Percentiles rank a stretch among this genome's conserved stretches.
Conservation (phyloP, 768 basidiomycete species). For the Phanerochaete carnosa region DNA sequence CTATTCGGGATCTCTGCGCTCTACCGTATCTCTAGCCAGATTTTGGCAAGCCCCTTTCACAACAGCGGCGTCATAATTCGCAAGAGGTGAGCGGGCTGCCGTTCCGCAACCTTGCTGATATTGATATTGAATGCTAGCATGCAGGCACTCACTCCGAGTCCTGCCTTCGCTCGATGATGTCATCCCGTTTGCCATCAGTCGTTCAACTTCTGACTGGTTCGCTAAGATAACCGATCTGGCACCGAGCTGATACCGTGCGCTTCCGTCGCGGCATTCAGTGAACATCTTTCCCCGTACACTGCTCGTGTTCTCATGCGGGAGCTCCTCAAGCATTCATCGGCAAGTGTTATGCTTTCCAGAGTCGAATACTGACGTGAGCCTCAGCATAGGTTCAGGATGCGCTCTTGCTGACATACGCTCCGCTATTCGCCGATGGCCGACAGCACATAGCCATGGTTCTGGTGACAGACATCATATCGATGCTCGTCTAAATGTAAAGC, state of each 20-base stretch:
- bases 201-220: background rate
- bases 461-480: background rate
- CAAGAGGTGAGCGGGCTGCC: background rate
- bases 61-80: background rate
- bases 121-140: background rate
- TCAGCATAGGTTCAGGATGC: background rate
- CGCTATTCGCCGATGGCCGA: background rate
- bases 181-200: background rate
- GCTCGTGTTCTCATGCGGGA: background rate
- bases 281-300: background rate
- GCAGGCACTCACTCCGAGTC: background rate
- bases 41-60: background rate
- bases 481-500: background rate
- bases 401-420: too few species aligned
- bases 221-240: conserved; percentile 22
- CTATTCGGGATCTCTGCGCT: background rate
- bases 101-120: background rate
- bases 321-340: background rate
- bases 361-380: background rate
- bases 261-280: conserved; percentile 5
- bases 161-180: background rate
- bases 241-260: conserved; percentile 27
- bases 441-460: background rate
- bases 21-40: background rate
- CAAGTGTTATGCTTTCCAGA: background rate